Evolutionary conservation across 1,139 yeast genomes (phyloP).

Genomic region (Yamadazyma jaroonii): DNA sequence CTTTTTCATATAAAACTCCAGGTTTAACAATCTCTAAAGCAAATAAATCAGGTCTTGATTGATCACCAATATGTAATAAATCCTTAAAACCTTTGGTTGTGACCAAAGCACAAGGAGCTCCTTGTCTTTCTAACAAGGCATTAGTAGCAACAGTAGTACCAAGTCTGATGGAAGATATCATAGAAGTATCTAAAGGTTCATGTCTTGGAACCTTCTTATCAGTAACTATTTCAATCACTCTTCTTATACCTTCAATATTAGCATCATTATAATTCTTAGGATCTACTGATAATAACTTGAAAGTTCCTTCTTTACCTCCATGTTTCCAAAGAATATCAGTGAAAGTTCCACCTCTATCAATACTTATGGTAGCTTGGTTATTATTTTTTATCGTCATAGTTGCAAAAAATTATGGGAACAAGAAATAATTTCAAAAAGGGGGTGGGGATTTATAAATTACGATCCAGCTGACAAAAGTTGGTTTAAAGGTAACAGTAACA

Average conservation of each 20-base stretch:
- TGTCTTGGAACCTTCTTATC: conserved; percentile 15
- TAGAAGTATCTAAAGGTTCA: conserved; percentile 26
- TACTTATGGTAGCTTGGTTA: conserved; percentile 13
- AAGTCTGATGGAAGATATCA: conserved; percentile 54
- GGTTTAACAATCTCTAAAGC: conserved; percentile 60
- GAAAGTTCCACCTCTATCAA: conserved; percentile 25
- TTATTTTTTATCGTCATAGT: conserved; percentile 6
- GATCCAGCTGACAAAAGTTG: neutral
- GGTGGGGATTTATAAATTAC: neutral
- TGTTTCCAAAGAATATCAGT: conserved; percentile 19
- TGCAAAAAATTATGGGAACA: neutral
- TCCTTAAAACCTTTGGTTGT: conserved; percentile 70
- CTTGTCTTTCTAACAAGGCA: conserved; percentile 68
- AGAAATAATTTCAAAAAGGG: neutral
- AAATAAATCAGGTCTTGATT: conserved; percentile 68
- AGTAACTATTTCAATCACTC: conserved; percentile 17
- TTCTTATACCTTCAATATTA: conserved; percentile 22
- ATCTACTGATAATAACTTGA: conserved; percentile 21
- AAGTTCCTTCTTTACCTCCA: conserved; percentile 14
- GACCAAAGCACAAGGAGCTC: conserved; percentile 59
- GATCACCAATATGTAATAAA: conserved; percentile 64
- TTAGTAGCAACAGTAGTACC: conserved; percentile 84
- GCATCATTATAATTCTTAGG: conserved; percentile 22
- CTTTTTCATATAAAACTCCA: conserved; percentile 58
- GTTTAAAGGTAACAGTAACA: too few relatives aligned